Percentiles rank a stretch among this genome's conserved stretches.
These are phyloP conservation scores for Colletotrichum sp. DNA, from an alignment of 2,329 filamentous ascomycete genomes.

Conservation along the genomic window DNA sequence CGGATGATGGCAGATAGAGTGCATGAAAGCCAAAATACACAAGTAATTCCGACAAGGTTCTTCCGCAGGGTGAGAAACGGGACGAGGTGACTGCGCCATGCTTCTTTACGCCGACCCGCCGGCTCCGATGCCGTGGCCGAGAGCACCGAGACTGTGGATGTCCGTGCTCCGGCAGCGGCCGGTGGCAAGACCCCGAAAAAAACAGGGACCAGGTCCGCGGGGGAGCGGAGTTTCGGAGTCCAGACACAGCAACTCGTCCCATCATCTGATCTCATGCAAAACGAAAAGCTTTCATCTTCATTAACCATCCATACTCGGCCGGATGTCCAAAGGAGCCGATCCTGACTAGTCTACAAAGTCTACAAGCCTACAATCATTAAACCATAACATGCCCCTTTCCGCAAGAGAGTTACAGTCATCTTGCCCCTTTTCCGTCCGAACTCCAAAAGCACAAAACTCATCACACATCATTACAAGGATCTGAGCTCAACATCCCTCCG, in stretches of 20 bases:
- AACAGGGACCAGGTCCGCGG: background rate
- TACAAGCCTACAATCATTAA: background rate
- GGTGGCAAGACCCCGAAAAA: background rate
- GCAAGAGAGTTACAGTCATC: background rate
- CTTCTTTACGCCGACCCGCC: background rate
- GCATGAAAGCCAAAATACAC: background rate
- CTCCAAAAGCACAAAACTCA: background rate
- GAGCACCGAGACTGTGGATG: background rate
- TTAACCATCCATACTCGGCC: background rate
- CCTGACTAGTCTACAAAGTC: background rate
- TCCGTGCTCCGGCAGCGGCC: background rate
- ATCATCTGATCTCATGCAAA: background rate
- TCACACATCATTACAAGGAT: background rate
- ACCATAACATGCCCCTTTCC: background rate
- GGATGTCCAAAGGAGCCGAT: background rate
- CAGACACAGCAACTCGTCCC: background rate
- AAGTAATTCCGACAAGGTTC: background rate
- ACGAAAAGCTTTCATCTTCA: background rate
- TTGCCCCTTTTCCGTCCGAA: background rate
- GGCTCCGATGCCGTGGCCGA: background rate
- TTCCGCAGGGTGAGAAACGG: background rate
- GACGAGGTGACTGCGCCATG: background rate
- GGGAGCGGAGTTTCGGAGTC: background rate
- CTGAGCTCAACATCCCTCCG: slow-evolving; percentile 18
- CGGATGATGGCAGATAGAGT: background rate